Evolutionary conservation across 108 stramenopile genomes (phyloP), one percentile per base, ranked within the genome.

Genomic region (Cyclostephanos invisitatus): DNA sequence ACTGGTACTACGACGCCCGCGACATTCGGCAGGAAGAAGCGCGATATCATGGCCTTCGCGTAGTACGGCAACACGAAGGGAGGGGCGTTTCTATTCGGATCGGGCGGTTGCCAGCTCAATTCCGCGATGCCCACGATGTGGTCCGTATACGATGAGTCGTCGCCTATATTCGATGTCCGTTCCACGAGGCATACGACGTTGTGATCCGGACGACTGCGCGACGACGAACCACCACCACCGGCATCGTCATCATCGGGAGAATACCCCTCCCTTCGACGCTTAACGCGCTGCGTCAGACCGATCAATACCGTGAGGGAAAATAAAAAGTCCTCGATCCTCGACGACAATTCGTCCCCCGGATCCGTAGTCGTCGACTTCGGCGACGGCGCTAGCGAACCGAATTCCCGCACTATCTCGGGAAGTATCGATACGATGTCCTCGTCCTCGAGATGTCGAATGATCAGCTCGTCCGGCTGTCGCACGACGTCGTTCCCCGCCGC

Each of bases 61-160:
- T 70, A 74, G 27, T 67, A 62, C 11, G 89, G 89, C 14, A 88
- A 37, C 0, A 87, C 86, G 64, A 81, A 79, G 17, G 87, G 80
- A 14, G 89, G 87, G 25, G 85, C 84, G 66, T 84, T 87, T 4
- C 84, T 60, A 48, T 84, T 75, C 1, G 87, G 77, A 68, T 86
- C 67, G 0, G 83, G 84, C 12, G 87, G 87, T 47, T 90, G 89
- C 62, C 83, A 74, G 55, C 84, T 85, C 12, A 90, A 40, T 67
- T 90, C 89, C 8, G 84, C 85, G 53, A 90, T 86, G 5, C 85
- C 89, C 24, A 87, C 85, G 35, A 90, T 74, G 40, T 75, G 44
- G 58, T 84, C 78, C 18, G 32, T 56, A 32, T 64, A 61, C n/a
- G 51, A 72, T 0, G 15, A 3, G 51, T 14, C 24, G 50, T 50